Percentiles rank a stretch among this genome's conserved stretches.
Conservation (phyloP, 176 grass and related monocot species). For the Rhynchospora tenuis region DNA sequence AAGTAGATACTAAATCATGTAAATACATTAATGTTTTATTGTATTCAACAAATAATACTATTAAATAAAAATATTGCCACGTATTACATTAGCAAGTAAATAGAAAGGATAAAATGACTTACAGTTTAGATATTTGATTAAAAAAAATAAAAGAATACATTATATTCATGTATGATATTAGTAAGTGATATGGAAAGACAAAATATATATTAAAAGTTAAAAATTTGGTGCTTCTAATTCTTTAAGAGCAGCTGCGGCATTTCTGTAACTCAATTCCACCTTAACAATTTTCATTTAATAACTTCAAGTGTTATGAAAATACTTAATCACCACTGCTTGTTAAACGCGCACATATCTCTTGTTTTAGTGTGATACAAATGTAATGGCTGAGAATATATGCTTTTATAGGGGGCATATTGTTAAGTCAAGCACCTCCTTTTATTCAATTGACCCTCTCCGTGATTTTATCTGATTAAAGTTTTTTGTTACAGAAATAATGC, state of each 20-base stretch:
- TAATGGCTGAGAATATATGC: background rate
- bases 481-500: constrained; percentile 12
- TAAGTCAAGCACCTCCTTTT: background rate
- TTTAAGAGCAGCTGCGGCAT: no score
- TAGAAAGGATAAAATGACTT: background rate
- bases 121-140: no score
- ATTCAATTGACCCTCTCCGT: constrained; percentile 10
- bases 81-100: background rate
- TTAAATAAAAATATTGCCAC: background rate
- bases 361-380: background rate
- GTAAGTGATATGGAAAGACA: no score
- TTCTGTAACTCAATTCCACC: no score
- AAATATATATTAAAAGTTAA: no score
- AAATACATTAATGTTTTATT: no score
- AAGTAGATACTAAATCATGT: no score
- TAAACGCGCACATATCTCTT: background rate
- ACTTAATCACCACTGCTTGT: background rate
- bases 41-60: background rate
- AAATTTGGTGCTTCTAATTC: no score
- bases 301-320: no score
- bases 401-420: background rate
- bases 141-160: no score
- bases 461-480: constrained; percentile 23
- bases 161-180: no score
- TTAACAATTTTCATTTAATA: no score